A percentile compares a stretch with the other conserved stretches of the same genome.
Conservation (phyloP, 2,329 filamentous ascomycete genomes). For the Cladosporium sp. region DNA sequence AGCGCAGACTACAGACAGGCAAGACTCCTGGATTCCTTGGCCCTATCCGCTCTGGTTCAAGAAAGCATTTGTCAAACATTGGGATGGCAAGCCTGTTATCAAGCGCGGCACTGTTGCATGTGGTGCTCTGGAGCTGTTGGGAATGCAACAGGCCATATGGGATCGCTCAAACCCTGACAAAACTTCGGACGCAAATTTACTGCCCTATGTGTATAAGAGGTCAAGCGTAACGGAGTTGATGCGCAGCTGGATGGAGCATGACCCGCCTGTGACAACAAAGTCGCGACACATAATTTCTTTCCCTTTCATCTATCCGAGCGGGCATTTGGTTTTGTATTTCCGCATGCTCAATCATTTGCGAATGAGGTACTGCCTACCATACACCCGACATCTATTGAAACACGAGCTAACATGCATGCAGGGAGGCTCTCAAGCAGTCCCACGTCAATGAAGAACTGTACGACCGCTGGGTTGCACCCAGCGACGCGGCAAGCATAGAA, state of each 20-base stretch:
- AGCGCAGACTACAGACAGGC: not conserved
- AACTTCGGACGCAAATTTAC: not conserved
- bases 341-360: constrained; percentile 79
- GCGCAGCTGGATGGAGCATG: constrained; percentile 62
- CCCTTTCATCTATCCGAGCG: constrained; percentile 71
- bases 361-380: constrained; percentile 54
- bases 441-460: constrained; percentile 12
- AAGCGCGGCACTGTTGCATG: constrained; percentile 67
- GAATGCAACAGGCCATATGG: constrained; percentile 48
- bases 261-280: constrained; percentile 48
- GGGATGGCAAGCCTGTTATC: constrained; percentile 71
- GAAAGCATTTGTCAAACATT: constrained; percentile 70
- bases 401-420: not conserved
- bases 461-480: constrained; percentile 5
- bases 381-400: not conserved
- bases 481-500: constrained; percentile 3
- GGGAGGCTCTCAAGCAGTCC: constrained; percentile 10
- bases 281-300: constrained; percentile 72
- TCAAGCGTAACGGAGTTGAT: constrained; percentile 73
- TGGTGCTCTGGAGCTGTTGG: constrained; percentile 68
- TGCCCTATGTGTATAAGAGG: constrained; percentile 67
- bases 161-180: not conserved
- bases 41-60: constrained; percentile 63
- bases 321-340: constrained; percentile 75
- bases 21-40: constrained; percentile 11